Percentiles rank a stretch among this genome's conserved stretches.
phyloP scores from a whole-genome alignment of 1,284 basidiomycete species.

The Pyrrhoderma lamaoense region DNA sequence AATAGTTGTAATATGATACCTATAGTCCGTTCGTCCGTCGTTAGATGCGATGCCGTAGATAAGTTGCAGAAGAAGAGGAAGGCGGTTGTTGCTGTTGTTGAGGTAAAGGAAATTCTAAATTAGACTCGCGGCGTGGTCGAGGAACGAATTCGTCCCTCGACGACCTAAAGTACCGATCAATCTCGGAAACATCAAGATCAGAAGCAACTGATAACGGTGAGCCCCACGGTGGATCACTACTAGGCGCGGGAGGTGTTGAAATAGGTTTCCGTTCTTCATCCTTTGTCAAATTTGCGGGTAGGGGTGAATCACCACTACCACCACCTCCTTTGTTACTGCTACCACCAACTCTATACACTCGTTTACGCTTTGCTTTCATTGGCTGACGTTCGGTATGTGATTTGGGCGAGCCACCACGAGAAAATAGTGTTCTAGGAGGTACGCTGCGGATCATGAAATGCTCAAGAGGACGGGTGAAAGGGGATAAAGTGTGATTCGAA shows the following conservation, averaged over 20 bases:
- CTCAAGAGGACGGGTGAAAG: constrained; percentile 80
- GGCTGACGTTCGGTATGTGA: constrained; percentile 36
- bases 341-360: constrained; percentile 63
- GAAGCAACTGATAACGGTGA: constrained; percentile 38
- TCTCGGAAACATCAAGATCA: constrained; percentile 69
- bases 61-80: neutral
- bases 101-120: neutral
- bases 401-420: constrained; percentile 17
- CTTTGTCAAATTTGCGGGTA: constrained; percentile 8
- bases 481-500: constrained; percentile 86
- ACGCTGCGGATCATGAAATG: constrained; percentile 88
- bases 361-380: constrained; percentile 71
- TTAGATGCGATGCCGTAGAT: too few relatives aligned
- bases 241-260: constrained; percentile 2
- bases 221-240: constrained; percentile 17
- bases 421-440: constrained; percentile 43
- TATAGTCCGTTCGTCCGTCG: too few relatives aligned
- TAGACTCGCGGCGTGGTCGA: neutral
- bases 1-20: too few relatives aligned
- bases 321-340: constrained; percentile 25
- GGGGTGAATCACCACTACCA: constrained; percentile 16
- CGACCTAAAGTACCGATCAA: constrained; percentile 66
- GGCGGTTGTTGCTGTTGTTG: neutral
- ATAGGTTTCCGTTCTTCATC: neutral
- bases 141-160: constrained; percentile 37